Evolutionary conservation across 805 yeast species (phyloP).

Genomic region (Metschnikowia santaceciliae): DNA sequence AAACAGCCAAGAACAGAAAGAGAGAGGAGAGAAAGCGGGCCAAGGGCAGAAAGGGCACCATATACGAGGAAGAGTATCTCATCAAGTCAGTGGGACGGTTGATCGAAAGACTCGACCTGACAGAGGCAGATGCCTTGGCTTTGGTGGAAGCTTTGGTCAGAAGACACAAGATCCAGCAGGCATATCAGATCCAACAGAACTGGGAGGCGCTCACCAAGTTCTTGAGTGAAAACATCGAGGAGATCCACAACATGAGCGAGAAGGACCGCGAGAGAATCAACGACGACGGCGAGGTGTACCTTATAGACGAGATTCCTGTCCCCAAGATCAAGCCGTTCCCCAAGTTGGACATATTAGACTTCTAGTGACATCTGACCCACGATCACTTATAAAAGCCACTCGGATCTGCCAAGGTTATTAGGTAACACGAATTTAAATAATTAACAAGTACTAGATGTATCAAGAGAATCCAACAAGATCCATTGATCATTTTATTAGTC

Average conservation of each 20-base stretch:
- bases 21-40: constrained; percentile 96
- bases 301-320: constrained; percentile 68
- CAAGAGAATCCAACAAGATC: too few species aligned
- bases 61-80: constrained; percentile 94
- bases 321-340: constrained; percentile 68
- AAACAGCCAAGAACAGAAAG: constrained; percentile 86
- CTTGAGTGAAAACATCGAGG: constrained; percentile 59
- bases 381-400: too few species aligned
- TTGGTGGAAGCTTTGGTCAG: constrained; percentile 75
- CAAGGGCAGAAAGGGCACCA: constrained; percentile 95
- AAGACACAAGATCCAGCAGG: constrained; percentile 71
- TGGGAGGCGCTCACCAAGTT: constrained; percentile 55
- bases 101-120: constrained; percentile 71
- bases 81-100: constrained; percentile 85
- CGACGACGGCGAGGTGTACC: constrained; percentile 81
- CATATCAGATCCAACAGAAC: constrained; percentile 69
- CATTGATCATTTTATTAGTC: too few species aligned
- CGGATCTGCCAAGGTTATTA: too few species aligned
- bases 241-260: constrained; percentile 78
- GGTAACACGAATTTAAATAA: too few species aligned
- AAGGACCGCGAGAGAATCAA: constrained; percentile 84
- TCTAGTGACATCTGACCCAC: constrained; percentile 23
- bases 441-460: too few species aligned
- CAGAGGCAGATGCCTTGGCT: constrained; percentile 68
- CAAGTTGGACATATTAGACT: constrained; percentile 54